phyloP scores from a whole-genome alignment of 2,329 filamentous ascomycete genomes.

The Aspergillus sp. region DNA sequence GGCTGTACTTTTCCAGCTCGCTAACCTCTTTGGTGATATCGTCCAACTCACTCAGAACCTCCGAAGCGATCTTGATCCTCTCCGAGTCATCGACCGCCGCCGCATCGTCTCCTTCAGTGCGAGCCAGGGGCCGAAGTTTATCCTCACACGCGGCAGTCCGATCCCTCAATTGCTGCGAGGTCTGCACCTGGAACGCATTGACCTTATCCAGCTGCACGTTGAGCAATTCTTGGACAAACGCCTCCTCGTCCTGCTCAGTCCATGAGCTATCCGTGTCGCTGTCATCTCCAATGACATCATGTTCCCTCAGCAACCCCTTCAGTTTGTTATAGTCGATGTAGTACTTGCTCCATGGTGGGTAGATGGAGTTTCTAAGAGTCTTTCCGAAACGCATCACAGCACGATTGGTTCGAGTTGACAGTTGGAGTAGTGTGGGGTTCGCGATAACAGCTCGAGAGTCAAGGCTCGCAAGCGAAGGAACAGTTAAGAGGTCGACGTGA shows the following conservation, averaged over 20 bases:
- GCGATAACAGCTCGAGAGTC: neutral
- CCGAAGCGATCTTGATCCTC: conserved; percentile 61
- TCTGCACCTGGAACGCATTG: conserved; percentile 81
- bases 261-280: conserved; percentile 66
- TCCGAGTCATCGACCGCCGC: conserved; percentile 46
- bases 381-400: conserved; percentile 86
- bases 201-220: conserved; percentile 96
- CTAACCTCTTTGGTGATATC: conserved; percentile 86
- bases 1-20: conserved; percentile 92
- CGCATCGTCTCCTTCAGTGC: conserved; percentile 37
- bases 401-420: neutral
- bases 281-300: conserved; percentile 55
- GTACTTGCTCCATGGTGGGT: conserved; percentile 86
- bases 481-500: neutral
- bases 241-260: conserved; percentile 92
- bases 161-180: conserved; percentile 80
- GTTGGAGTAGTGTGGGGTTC: conserved; percentile 10
- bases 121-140: conserved; percentile 64
- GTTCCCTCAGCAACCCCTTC: conserved; percentile 84
- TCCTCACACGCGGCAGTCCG: conserved; percentile 72
- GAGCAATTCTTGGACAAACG: conserved; percentile 92
- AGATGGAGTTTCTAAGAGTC: conserved; percentile 78
- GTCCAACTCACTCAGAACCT: conserved; percentile 81
- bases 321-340: conserved; percentile 97
- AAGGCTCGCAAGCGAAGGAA: neutral